Evolutionary conservation across 495 filamentous ascomycete genomes (phyloP), one percentile per base, ranked within the genome.

Genomic region (Stereocaulon alpinum): DNA sequence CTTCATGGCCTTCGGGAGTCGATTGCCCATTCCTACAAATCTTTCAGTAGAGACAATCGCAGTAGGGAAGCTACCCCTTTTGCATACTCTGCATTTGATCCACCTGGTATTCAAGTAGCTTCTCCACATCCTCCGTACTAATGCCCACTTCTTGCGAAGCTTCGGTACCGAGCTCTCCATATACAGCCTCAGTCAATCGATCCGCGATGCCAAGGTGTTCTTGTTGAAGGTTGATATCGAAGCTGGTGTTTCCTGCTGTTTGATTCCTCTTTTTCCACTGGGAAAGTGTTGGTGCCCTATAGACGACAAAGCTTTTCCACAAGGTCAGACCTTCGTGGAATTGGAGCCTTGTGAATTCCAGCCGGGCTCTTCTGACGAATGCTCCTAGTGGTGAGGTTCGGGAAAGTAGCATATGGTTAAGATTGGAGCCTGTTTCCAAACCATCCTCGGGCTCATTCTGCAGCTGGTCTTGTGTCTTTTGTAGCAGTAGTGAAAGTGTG

Each of bases 41-140:
- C 34, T 3, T 53, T 78, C 58, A 80, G 70, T 53, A 42, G 17
- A 7, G 7, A 51, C n/a, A 32, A 29, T 14, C 27, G 17, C 15
- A 4, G 47, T 9, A 29, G 61, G 58, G 63, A 14, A 43, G 6
- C 48, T 32, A n/a, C 18, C 40, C 44, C 17, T 18, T 11, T 6
- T 15, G 73, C 82, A 62, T 76, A 88, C 89, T 87, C 69, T 96
- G 91, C 70, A 95, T 80, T 67, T 86, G 82, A 50, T 86, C 83
- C 30, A 96, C 82, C 70, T 96, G 91, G 63, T 90, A 93, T 60
- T 95, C 90, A 24, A 96, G 64, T 43, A 95, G 72, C 20, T 82
- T 82, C 68, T 95, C 89, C 11, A 95, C 78, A 67, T 96, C 92
- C 60, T 95, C 87, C 0, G 82, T 82, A 65, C 89, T 93, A 50